Evolutionary conservation across 1,284 basidiomycete species (phyloP), one percentile per base, ranked within the genome.

Genomic region (Neolentinus lepideus): DNA sequence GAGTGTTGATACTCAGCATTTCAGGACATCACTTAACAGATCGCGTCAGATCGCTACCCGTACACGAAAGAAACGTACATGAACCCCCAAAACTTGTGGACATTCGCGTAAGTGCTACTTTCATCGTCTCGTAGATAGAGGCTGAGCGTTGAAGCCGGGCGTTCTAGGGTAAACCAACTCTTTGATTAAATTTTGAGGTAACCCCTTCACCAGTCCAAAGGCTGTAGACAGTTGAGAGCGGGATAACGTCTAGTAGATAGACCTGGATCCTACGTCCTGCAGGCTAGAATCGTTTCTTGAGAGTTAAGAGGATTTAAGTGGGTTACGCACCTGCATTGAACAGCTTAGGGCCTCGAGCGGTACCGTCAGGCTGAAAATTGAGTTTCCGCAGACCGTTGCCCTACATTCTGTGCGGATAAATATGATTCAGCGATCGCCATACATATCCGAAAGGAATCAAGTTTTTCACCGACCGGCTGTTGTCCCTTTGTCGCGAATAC

Each of bases 51-150:
- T 33, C 78, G 77, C 19, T 83, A 84, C 67, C 69, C 78, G 8
- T 85, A 85, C 63, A 85, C 83, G 3, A 69, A 67, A 47, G 79
- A 83, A 21, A 85, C 83, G 0, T 84, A 82, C 70, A 83, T 80
- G 66, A 80, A 81, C 60, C 83, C 82, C 1, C 79, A 83, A 57
- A 79, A 78, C 50, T 62, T 85, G 21, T 85, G 83, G 83, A 67
- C 62, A 0, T 83, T 81, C 56, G 79, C 77, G 47, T 50, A 22
- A 50, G 47, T 50, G 3, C 38, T 50, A 21, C 12, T 11, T 29
- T 25, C 14, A 3, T 14, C 24, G n/a, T 12, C 8, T 50, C 47
- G 3, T 9, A 24, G 47, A 29, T 29, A 21, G 3, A 26, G 16
- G 29, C 29, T 43, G 19, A 43, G 12, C 38, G 16, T 16, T 9